phyloP scores from a whole-genome alignment of 1,284 basidiomycete species.

The Ganoderma lucidum region DNA sequence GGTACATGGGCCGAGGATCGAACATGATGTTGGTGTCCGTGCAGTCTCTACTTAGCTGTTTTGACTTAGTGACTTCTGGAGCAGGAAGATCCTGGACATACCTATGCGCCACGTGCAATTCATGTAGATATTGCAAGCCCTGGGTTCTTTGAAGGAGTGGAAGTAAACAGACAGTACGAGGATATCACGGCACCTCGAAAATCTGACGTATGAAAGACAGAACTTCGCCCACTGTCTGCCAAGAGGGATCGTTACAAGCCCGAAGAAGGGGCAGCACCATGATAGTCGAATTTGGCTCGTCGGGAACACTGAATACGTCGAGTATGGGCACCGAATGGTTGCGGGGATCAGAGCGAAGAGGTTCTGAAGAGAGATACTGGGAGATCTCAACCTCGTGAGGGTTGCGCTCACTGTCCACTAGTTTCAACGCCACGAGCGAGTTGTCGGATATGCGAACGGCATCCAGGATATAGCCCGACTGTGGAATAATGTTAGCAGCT shows the following conservation, averaged over 20 bases:
- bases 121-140: slow-evolving; percentile 36
- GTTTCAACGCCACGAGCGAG: slow-evolving; percentile 20
- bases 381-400: slow-evolving; percentile 20
- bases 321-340: slow-evolving; percentile 42
- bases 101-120: slow-evolving; percentile 33
- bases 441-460: slow-evolving; percentile 23
- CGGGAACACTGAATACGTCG: slow-evolving; percentile 28
- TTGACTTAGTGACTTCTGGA: neutral
- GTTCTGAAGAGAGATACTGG: slow-evolving; percentile 13
- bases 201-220: slow-evolving; percentile 34
- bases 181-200: slow-evolving; percentile 33
- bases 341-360: slow-evolving; percentile 27
- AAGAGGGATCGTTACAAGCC: slow-evolving; percentile 25
- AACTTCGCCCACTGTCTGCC: slow-evolving; percentile 32
- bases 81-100: neutral
- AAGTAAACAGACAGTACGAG: neutral
- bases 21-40: slow-evolving; percentile 47
- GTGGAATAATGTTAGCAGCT: slow-evolving; percentile 18
- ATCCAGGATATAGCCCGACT: slow-evolving; percentile 26
- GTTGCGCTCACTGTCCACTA: neutral
- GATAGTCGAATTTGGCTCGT: slow-evolving; percentile 12
- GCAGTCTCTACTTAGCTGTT: slow-evolving; percentile 44
- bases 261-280: slow-evolving; percentile 38
- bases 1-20: slow-evolving; percentile 40
- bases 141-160: neutral